Evolutionary conservation across 179 eudicot genomes (phyloP).

Genomic region (Gypsophila paniculata): DNA sequence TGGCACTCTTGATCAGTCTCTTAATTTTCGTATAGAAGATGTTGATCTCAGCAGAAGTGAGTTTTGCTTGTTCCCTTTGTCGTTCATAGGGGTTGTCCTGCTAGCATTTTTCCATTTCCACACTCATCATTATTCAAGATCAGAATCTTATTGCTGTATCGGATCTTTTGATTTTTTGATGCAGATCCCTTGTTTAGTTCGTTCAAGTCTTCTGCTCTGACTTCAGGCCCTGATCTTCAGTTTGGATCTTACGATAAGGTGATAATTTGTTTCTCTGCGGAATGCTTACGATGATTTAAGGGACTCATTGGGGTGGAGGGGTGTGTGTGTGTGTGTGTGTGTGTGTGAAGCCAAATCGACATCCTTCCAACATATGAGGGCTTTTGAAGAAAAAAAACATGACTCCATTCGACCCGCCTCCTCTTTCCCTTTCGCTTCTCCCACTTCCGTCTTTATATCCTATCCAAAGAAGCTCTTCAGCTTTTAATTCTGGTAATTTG

Average conservation of each 20-base stretch:
- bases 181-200: constrained; percentile 52
- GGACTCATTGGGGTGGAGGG: no score
- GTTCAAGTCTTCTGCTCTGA: constrained; percentile 41
- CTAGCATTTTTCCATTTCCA: neutral
- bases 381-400: no score
- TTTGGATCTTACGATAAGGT: constrained; percentile 66
- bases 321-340: no score
- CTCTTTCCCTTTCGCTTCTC: no score
- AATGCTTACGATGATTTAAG: no score
- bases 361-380: no score
- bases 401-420: no score
- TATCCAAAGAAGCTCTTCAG: no score
- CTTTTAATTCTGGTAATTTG: neutral
- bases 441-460: no score
- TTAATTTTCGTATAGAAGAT: constrained; percentile 55
- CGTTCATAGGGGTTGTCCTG: neutral
- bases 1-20: constrained; percentile 63
- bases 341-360: no score
- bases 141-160: neutral
- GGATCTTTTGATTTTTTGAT: constrained; percentile 24
- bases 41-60: constrained; percentile 55
- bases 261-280: constrained; percentile 12
- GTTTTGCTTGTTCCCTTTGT: constrained; percentile 24
- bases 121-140: neutral
- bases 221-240: constrained; percentile 47